Evolutionary conservation across 352 stramenopile genomes (phyloP), one percentile per base, ranked within the genome.

Genomic region (Phytophthora brassicae): DNA sequence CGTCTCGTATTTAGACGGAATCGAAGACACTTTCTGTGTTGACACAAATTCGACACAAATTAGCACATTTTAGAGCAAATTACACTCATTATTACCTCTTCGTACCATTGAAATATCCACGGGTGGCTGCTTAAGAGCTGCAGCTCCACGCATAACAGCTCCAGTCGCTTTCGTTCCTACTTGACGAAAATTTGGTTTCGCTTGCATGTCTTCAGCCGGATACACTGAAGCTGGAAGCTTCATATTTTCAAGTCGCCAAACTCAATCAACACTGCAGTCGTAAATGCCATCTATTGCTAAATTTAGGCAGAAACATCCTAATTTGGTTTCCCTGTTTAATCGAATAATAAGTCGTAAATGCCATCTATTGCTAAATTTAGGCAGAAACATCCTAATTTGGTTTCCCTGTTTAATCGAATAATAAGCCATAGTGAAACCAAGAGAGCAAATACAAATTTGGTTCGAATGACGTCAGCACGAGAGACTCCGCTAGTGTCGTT

Each of bases 1-100:
- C 0, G 77, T 90, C 70, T 90, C 84, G 68, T 81, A 90, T 49
- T 90, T 92, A 64, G 81, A 90, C 22, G 84, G 84, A 61, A 92
- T 92, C 33, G 84, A 92, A 29, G 79, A 72, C 46, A 86, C 69
- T 69, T 77, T 74, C 76, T 82, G n/a, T n/a, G 36, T 19, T 64
- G 13, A 17, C 33, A 26, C 42, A 31, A 63, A 9, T 22, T 38
- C 2, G 42, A 29, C 4, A 12, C 7, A 35, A 13, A 41, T 56
- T 2, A 64, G 17, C 22, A 49, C 14, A 33, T 24, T 23, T 33
- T 12, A 5, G 16, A 28, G 31, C 1, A 24, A 45, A 48, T 22
- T 9, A 31, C 44, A 54, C 23, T 43, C 19, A 2, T 6, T 45
- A 38, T 31, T n/a, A n/a, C n/a, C n/a, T n/a, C n/a, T n/a, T n/a